phyloP scores from a whole-genome alignment of 306 rosid species.

The Canavalia gladiata region DNA sequence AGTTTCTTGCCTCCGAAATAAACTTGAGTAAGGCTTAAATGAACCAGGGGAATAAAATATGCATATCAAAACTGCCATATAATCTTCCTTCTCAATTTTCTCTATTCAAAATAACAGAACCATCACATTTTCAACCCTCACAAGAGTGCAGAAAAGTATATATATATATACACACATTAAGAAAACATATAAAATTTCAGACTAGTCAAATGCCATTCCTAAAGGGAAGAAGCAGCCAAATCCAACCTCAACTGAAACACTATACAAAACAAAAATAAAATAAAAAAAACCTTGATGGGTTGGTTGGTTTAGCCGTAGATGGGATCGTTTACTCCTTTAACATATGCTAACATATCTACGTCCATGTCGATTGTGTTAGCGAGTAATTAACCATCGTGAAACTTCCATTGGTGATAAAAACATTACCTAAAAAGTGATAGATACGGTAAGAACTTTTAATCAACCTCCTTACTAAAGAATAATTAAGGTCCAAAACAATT shows the following conservation, averaged over 20 bases:
- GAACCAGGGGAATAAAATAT: not conserved
- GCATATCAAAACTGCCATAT: slow-evolving; percentile 19
- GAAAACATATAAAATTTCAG: slow-evolving; percentile 7
- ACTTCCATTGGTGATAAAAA: slow-evolving; percentile 8
- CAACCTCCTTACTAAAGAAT: not conserved
- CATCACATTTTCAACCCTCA: slow-evolving; percentile 19
- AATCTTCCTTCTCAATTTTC: slow-evolving; percentile 34
- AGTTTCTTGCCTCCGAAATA: not conserved
- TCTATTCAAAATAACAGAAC: not conserved
- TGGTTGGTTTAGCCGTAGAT: slow-evolving; percentile 28
- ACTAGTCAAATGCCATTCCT: slow-evolving; percentile 20
- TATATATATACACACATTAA: not conserved
- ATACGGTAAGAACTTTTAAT: not conserved
- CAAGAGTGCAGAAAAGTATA: slow-evolving; percentile 3
- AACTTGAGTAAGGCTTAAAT: not conserved
- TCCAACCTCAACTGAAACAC: slow-evolving; percentile 53
- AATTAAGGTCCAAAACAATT: not conserved
- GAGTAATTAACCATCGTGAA: slow-evolving; percentile 29
- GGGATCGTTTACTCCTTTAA: slow-evolving; percentile 19
- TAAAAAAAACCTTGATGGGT: not conserved
- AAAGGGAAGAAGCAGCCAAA: slow-evolving; percentile 49
- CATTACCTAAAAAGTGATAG: slow-evolving; percentile 21
- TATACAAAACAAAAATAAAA: slow-evolving; percentile 8
- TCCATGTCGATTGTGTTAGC: slow-evolving; percentile 30
- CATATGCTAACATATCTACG: slow-evolving; percentile 1